Conservation (phyloP, 306 rosid genomes). For the Dicorynia guianensis region DNA sequence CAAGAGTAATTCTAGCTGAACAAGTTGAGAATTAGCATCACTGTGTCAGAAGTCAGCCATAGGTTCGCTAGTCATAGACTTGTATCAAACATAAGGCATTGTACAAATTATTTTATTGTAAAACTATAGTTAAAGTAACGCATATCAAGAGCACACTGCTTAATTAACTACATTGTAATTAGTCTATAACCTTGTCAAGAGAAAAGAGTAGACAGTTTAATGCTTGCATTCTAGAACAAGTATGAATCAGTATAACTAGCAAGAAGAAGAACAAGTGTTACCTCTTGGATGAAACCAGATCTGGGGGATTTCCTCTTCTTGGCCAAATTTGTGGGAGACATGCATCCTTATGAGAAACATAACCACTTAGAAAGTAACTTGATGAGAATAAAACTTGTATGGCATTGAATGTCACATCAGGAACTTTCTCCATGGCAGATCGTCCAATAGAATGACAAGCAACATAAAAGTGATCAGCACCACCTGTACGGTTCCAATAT, state of each 20-base stretch:
- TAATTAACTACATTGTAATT: background rate
- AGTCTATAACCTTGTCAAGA: slow-evolving; percentile 14
- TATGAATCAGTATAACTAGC: background rate
- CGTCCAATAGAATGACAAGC: slow-evolving; percentile 89
- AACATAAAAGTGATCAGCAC: slow-evolving; percentile 80
- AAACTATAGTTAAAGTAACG: background rate
- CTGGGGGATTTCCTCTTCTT: slow-evolving; percentile 58
- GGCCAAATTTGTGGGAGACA: slow-evolving; percentile 88
- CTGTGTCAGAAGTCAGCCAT: background rate
- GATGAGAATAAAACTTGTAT: slow-evolving; percentile 86
- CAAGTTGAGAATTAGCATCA: background rate
- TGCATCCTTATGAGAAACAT: slow-evolving; percentile 76
- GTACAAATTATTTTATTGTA: too few relatives aligned
- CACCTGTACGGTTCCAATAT: slow-evolving; percentile 75
- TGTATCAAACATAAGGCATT: too few relatives aligned
- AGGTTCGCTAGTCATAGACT: background rate
- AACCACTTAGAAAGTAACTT: slow-evolving; percentile 65
- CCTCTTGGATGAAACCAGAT: slow-evolving; percentile 69
- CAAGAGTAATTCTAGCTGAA: background rate
- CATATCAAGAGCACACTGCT: background rate
- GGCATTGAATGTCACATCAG: slow-evolving; percentile 62
- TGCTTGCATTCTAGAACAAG: background rate
- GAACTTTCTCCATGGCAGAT: slow-evolving; percentile 73
- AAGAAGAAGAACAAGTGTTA: slow-evolving; percentile 31
- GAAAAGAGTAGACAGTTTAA: background rate